Base-by-base conservation (phyloP, 805 yeast species). In the Grigorovia jiainica region DNA sequence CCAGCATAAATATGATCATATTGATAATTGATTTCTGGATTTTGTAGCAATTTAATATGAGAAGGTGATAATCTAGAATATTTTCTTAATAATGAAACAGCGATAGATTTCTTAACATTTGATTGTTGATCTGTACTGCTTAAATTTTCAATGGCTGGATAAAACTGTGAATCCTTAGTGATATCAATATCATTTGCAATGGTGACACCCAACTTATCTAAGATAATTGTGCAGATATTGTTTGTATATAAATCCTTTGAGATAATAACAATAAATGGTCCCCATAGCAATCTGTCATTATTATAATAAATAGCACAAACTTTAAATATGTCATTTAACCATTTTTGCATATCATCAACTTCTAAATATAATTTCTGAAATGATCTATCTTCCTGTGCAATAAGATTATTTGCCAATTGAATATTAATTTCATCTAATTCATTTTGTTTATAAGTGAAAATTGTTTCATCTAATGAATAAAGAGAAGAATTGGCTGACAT, bases 1-100 rank as follows among this genome's bases (percentile, higher is more conserved):
- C 97, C 97, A 1, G 96, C 95, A 41, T 74, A 71, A 0, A 90
- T 82, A 51, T 86, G 95, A 60, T 90, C 97, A 75, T 79, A 70
- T 37, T 39, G 39, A 45, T 43, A 42, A 43, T 38, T 30, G 41
- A 9, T 49, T 47, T 10, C 54, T 40, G 18, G 42, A 34, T 20
- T 50, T n/a, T 41, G 47, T 3, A 35, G 20, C 13, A 55, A 40
- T 29, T 42, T 39, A 9, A 51, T 23, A 16, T 51, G 45, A 10
- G 42, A 44, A 8, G 41, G 66, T 52, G 57, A 71, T 49, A 86
- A 56, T 21, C 72, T 66, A 3, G 86, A 78, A 54, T 71, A 87
- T 19, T 85, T 76, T 50, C 83, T 74, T 45, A 89, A 64, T 17
- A 75, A 63, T 1, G 92, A 70, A 3, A 87, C 76, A 0, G 97